Evolutionary conservation across 331 rosid genomes (phyloP).

Genomic region (Malus hybrid): DNA sequence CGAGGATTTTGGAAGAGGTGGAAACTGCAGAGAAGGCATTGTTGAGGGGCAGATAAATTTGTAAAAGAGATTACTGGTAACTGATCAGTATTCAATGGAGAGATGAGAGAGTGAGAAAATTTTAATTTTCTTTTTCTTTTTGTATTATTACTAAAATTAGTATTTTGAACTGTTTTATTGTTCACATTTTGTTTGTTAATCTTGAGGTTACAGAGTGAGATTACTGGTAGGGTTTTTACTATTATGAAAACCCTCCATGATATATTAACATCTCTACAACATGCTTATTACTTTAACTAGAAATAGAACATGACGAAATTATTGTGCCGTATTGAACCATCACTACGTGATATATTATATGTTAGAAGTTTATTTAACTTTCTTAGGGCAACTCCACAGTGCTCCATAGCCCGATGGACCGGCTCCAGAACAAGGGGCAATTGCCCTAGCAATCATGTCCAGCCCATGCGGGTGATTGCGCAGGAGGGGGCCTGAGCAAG

Average conservation of each 20-base stretch:
- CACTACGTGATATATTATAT: too few species aligned
- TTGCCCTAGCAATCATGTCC: too few species aligned
- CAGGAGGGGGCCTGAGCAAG: too few species aligned
- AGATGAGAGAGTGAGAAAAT: neutral
- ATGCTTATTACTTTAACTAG: too few species aligned
- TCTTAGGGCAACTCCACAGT: too few species aligned
- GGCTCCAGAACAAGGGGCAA: too few species aligned
- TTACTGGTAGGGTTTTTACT: neutral
- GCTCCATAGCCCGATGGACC: too few species aligned
- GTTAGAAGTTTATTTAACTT: too few species aligned
- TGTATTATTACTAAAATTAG: neutral
- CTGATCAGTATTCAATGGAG: neutral
- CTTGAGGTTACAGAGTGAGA: neutral
- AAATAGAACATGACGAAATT: too few species aligned
- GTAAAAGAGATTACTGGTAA: neutral
- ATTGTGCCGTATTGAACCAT: too few species aligned
- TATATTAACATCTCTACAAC: neutral
- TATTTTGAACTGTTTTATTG: neutral
- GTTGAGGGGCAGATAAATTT: constrained; percentile 57
- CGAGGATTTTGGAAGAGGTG: constrained; percentile 81
- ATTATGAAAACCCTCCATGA: neutral
- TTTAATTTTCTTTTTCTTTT: neutral
- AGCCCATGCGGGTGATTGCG: too few species aligned
- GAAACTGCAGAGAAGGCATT: constrained; percentile 82
- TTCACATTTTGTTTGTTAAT: neutral